Evolutionary conservation across 306 rosid species (phyloP), one percentile per base, ranked within the genome.

Genomic region (Medicago ruthenica): DNA sequence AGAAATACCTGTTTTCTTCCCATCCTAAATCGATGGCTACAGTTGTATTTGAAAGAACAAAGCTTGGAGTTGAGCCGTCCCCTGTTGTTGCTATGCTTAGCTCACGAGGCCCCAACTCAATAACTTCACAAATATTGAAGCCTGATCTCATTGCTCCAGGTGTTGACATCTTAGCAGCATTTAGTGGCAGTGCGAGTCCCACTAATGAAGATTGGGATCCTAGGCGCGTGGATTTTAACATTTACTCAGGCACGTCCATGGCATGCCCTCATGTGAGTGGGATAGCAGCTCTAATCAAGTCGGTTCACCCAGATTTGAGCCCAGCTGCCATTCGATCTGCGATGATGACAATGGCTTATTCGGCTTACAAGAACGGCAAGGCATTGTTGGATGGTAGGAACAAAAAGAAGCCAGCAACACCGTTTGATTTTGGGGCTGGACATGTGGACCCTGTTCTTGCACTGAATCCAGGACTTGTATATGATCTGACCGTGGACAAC

Each of bases 221-320:
- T 6, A 79, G 97, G 83, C 90, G 90, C 18, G 97, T 89, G 80
- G 86, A 82, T 0, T 93, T 89, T 88, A 93, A 93, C 86, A 86
- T 93, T 18, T 75, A 87, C 16, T 87, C 95, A 0, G 98, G 96
- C 6, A 93, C 96, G 63, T 92, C 98, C 22, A 92, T 90, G 98
- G 81, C 96, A 12, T 92, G 98, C 58, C 96, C 96, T 8, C 98
- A 89, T 76, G 87, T 85, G 18, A 93, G 96, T 2, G 93, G 95
- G 2, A 67, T 93, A 39, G 93, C 89, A 0, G 92, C 90, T 8
- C 59, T 90, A 15, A 60, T 91, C 58, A 93, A 89, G 70, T 88
- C 85, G 4, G 83, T 70, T 50, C 92, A 86, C 55, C 96, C 89
- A 13, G 87, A 90, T 7, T 93, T 97, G 98, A 89, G 89, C 82